Conservation (phyloP, 805 yeast genomes). For the Cyberlindnera bimundalis region DNA sequence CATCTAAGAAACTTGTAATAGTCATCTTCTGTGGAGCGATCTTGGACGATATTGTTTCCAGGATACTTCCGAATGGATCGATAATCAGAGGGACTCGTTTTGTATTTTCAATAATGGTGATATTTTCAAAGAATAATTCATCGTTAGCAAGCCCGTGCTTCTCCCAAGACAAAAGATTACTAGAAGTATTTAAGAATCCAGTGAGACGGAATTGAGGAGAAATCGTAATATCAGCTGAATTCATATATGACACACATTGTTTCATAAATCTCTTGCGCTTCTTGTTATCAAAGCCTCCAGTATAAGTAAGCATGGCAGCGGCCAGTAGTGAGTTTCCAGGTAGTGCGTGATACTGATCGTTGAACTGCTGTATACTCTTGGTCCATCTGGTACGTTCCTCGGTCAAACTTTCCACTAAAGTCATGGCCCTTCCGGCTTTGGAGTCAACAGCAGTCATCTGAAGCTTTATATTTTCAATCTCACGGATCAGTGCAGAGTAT, state of each 20-base stretch:
- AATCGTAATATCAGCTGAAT: conserved; percentile 34
- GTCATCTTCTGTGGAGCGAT: conserved; percentile 37
- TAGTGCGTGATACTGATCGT: conserved; percentile 39
- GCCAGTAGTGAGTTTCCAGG: conserved; percentile 65
- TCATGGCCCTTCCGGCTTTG: conserved; percentile 60
- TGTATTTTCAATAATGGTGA: conserved; percentile 44
- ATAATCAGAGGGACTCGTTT: conserved; percentile 53
- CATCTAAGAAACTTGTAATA: conserved; percentile 69
- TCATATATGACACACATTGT: conserved; percentile 37
- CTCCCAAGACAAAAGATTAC: conserved; percentile 49
- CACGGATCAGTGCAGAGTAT: conserved; percentile 75
- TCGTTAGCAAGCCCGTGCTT: conserved; percentile 53
- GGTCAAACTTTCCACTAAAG: conserved; percentile 59
- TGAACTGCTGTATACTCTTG: conserved; percentile 49
- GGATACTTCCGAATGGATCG: conserved; percentile 61
- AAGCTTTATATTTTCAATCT: conserved; percentile 67
- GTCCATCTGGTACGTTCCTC: conserved; percentile 76
- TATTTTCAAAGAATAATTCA: conserved; percentile 60
- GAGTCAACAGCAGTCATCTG: conserved; percentile 62
- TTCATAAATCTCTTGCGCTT: conserved; percentile 36
- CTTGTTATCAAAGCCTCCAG: conserved; percentile 55
- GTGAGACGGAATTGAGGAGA: conserved; percentile 35
- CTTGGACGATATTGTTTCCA: conserved; percentile 37
- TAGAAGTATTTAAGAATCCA: conserved; percentile 37
- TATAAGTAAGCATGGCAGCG: conserved; percentile 58